Conservation (phyloP, 306 rosid species). For the Trifolium dubium region DNA sequence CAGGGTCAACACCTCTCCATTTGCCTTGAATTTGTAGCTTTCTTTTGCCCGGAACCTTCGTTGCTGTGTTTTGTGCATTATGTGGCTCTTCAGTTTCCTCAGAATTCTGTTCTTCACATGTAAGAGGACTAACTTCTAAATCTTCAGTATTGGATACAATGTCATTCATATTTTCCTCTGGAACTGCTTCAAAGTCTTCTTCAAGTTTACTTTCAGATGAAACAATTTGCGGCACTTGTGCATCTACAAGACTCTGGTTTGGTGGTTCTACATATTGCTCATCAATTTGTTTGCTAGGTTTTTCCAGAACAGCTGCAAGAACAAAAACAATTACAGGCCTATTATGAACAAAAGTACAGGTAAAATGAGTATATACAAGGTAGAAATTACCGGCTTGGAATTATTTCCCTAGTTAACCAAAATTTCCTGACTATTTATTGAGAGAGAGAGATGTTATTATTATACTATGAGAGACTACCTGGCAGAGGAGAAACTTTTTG, state of each 20-base stretch:
- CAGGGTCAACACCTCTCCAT: slow-evolving; percentile 99
- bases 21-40: slow-evolving; percentile 82
- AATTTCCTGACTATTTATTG: slow-evolving; percentile 3
- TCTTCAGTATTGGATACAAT: slow-evolving; percentile 47
- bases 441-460: slow-evolving; percentile 1
- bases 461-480: slow-evolving; percentile 55
- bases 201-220: slow-evolving; percentile 52
- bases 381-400: slow-evolving; percentile 14
- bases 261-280: slow-evolving; percentile 38
- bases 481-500: slow-evolving; percentile 79
- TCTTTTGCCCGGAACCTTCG: slow-evolving; percentile 64
- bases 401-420: not conserved
- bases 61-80: slow-evolving; percentile 46
- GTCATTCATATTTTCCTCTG: slow-evolving; percentile 57
- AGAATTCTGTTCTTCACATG: slow-evolving; percentile 46
- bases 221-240: slow-evolving; percentile 43
- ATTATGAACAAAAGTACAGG: slow-evolving; percentile 19
- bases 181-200: slow-evolving; percentile 49
- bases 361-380: slow-evolving; percentile 14
- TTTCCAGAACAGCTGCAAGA: slow-evolving; percentile 56
- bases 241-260: slow-evolving; percentile 50
- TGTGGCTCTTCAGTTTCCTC: slow-evolving; percentile 49
- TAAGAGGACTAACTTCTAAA: slow-evolving; percentile 45
- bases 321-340: slow-evolving; percentile 32
- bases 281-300: slow-evolving; percentile 41